Base-by-base conservation (phyloP, 2,329 filamentous ascomycete species). In the Ambrosiella cleistominuta region DNA sequence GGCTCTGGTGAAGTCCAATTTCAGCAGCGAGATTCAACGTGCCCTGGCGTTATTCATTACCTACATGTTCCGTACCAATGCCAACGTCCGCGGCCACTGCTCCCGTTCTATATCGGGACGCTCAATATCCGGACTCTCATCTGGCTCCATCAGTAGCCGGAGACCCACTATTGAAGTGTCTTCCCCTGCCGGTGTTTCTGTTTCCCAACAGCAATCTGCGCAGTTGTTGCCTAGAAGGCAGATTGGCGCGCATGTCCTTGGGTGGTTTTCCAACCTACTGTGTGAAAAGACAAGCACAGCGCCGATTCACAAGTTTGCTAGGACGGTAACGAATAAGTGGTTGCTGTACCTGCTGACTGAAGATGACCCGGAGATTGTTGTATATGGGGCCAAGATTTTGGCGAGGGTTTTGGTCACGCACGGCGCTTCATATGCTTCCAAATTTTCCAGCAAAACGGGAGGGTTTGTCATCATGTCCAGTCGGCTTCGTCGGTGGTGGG, bases 291-390 rank as follows among this genome's bases (percentile, higher is more conserved):
- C 77, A 19, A 88, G 83, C 62, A 71, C 77, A 8, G 74, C 74
- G 12, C 82, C 85, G 61, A 85, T 95, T 58, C 81, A 83, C 66
- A 93, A 89, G 64, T 97, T 98, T 73, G 88, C 89, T 4, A 86
- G 85, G 66, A 94, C 91, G 1, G 91, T 98, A 7, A 96, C 91
- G 19, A 95, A 95, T 64, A 95, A 91, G 84, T 96, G 90, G 90
- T 78, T 95, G 12, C 73, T 98, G 12, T 95, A 96, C 68, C 78
- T 98, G 12, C 76, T 97, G 55, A 88, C 88, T 7, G 90, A 96
- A 67, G 81, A 87, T 61, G 86, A 97, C 60, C 77, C 86, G 5
- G 85, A 89, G 63, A 83, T 95, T 19, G 85, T 96, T 9, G 76
- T 89, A 12, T 78, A 89, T 56, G 88, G 87, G 12, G 79, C 82